Evolutionary conservation across 2,329 filamentous ascomycete genomes (phyloP).

Genomic region (Falciphora oryzae): DNA sequence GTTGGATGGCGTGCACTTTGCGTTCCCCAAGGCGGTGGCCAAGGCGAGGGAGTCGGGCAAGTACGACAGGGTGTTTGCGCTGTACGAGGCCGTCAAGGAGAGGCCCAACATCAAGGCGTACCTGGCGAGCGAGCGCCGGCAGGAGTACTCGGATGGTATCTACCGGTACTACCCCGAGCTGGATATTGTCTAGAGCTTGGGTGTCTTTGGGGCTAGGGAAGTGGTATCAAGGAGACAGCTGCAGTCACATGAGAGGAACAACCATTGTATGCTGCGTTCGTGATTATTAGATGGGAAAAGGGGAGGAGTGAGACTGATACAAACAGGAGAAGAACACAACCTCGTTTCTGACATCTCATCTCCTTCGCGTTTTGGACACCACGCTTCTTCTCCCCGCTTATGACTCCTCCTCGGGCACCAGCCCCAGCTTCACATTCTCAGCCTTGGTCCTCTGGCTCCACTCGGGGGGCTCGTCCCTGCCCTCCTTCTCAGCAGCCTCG

Average conservation of each 20-base stretch:
- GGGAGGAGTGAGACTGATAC: too few species aligned
- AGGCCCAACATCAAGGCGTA: conserved; percentile 63
- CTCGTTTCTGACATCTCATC: not conserved
- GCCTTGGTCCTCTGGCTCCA: conserved; percentile 53
- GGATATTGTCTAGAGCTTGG: conserved; percentile 39
- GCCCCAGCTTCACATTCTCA: conserved; percentile 50
- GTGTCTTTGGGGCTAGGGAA: not conserved
- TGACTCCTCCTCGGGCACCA: conserved; percentile 30
- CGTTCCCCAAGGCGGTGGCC: conserved; percentile 63
- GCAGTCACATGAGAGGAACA: not conserved
- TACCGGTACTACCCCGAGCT: conserved; percentile 70
- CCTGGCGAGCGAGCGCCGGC: conserved; percentile 57
- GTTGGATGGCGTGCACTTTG: conserved; percentile 54
- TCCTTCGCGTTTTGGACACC: not conserved
- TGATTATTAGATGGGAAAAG: too few species aligned
- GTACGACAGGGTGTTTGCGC: conserved; percentile 55
- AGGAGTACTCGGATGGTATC: conserved; percentile 58
- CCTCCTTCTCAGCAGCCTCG: conserved; percentile 55
- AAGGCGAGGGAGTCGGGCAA: conserved; percentile 48
- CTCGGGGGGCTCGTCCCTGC: conserved; percentile 52
- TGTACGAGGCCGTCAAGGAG: conserved; percentile 58
- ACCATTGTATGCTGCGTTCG: not conserved
- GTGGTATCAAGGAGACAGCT: not conserved
- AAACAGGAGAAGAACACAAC: not conserved
- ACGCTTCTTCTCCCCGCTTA: not conserved